Conservation (phyloP, 2,329 filamentous ascomycete species). For the Colletotrichum chrysophilum region DNA sequence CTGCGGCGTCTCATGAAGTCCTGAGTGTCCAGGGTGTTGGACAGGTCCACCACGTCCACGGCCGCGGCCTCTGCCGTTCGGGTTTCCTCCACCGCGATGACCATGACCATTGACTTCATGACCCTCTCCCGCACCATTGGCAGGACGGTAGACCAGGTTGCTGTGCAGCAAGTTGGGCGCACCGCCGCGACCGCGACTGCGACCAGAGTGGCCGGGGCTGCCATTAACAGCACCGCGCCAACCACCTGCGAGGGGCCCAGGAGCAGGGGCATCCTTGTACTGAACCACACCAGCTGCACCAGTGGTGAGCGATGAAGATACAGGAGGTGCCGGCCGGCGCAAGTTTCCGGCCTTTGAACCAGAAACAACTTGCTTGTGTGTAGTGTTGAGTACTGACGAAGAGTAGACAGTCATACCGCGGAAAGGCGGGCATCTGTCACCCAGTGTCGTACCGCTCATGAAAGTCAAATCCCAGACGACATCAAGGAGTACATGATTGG, state of each 20-base stretch:
- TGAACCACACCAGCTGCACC: conserved; percentile 66
- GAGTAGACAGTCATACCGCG: conserved; percentile 89
- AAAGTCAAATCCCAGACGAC: conserved; percentile 94
- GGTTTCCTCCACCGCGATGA: conserved; percentile 26
- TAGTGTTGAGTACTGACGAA: conserved; percentile 88
- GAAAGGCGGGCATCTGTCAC: conserved; percentile 90
- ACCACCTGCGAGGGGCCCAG: conserved; percentile 56
- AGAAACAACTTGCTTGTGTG: conserved; percentile 79
- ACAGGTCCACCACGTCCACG: conserved; percentile 18
- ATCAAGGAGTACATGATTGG: conserved; percentile 83
- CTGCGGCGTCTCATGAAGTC: conserved; percentile 23
- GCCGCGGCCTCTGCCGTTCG: conserved; percentile 9
- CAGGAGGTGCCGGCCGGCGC: conserved; percentile 51
- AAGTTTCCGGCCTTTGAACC: conserved; percentile 64
- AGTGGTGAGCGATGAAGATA: conserved; percentile 54
- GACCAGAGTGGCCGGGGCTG: conserved; percentile 37
- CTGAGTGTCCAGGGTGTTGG: conserved; percentile 8
- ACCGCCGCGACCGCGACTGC: conserved; percentile 35
- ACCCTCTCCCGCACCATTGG: conserved; percentile 29
- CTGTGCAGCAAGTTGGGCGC: conserved; percentile 53
- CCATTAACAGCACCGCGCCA: conserved; percentile 63
- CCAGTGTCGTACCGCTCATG: conserved; percentile 94
- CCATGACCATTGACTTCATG: conserved; percentile 34
- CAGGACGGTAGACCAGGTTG: conserved; percentile 55
- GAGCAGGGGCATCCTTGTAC: conserved; percentile 61